phyloP scores from a whole-genome alignment of 177 flowering plant species.

The Tripterygium wilfordii region DNA sequence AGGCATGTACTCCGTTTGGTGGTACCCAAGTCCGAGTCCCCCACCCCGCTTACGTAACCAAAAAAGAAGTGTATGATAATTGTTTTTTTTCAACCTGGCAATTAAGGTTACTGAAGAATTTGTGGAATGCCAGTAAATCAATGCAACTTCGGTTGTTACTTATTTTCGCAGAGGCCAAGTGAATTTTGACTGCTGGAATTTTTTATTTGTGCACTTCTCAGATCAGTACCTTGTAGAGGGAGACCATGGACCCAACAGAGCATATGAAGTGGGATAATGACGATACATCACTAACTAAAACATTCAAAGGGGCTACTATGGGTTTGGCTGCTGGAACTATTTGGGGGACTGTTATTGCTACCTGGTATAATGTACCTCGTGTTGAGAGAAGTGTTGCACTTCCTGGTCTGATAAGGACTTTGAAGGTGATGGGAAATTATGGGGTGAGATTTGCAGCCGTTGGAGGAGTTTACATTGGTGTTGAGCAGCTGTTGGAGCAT shows the following conservation, averaged over 20 bases:
- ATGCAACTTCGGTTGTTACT: too few species aligned
- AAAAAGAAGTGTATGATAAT: too few species aligned
- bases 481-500: slow-evolving; percentile 79
- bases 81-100: too few species aligned
- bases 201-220: too few species aligned
- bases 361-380: slow-evolving; percentile 96
- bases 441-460: slow-evolving; percentile 92
- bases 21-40: too few species aligned
- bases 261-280: slow-evolving; percentile 77
- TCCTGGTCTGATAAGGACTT: slow-evolving; percentile 84
- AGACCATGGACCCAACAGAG: slow-evolving; percentile 70
- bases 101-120: too few species aligned
- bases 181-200: too few species aligned
- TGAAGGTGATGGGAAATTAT: slow-evolving; percentile 88
- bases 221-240: too few species aligned
- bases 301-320: slow-evolving; percentile 64
- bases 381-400: slow-evolving; percentile 93
- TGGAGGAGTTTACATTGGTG: slow-evolving; percentile 93
- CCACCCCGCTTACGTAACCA: too few species aligned
- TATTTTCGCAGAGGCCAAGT: too few species aligned
- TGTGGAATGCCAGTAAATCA: too few species aligned
- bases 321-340: slow-evolving; percentile 82
- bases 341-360: slow-evolving; percentile 80
- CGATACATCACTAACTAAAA: slow-evolving; percentile 60
- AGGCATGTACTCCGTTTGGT: too few species aligned